Evolutionary conservation across 2,329 filamentous ascomycete genomes (phyloP).

Genomic region (Beauveria scarabaeidicola): DNA sequence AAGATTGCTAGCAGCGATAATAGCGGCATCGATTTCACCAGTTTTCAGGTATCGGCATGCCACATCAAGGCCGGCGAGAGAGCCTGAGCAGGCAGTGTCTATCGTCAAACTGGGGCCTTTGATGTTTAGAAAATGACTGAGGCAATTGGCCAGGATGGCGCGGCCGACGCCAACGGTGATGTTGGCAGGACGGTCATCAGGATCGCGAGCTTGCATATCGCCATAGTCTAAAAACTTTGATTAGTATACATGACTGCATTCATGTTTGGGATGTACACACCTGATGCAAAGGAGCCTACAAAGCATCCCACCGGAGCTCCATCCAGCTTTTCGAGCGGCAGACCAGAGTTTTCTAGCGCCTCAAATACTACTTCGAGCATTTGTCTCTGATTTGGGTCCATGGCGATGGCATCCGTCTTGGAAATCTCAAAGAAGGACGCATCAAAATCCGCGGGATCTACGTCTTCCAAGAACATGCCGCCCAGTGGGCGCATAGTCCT

Average conservation of each 20-base stretch:
- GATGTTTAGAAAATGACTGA: conserved; percentile 40
- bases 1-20: conserved; percentile 33
- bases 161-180: conserved; percentile 39
- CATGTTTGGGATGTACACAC: not conserved
- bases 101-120: conserved; percentile 39
- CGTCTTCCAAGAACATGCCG: conserved; percentile 5
- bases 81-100: conserved; percentile 44
- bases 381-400: conserved; percentile 4
- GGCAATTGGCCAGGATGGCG: conserved; percentile 35
- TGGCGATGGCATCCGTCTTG: not conserved
- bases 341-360: not conserved
- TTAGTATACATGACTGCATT: not conserved
- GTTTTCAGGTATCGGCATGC: conserved; percentile 21
- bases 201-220: conserved; percentile 26
- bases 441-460: not conserved
- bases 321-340: not conserved
- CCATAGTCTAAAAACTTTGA: conserved; percentile 16
- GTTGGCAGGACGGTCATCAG: conserved; percentile 38
- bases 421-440: conserved; percentile 2
- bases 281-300: conserved; percentile 23
- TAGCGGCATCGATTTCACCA: conserved; percentile 15
- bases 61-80: conserved; percentile 36
- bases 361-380: conserved; percentile 6
- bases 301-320: conserved; percentile 1
- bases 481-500: conserved; percentile 1